Conservation (phyloP, 768 basidiomycete species). For the Pulveroboletus ravenelii region DNA sequence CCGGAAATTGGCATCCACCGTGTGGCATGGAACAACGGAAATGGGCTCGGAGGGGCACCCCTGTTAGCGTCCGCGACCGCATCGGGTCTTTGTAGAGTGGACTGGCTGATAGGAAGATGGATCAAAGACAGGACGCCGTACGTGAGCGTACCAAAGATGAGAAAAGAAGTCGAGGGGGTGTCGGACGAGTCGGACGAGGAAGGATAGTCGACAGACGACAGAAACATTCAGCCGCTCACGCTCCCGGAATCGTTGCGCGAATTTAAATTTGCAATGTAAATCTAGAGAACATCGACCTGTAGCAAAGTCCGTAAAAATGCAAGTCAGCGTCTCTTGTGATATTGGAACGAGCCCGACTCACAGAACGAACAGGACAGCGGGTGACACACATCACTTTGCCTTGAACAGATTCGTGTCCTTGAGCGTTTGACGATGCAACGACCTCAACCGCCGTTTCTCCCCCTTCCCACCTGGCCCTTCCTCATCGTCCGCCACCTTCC, state of each 20-base stretch:
- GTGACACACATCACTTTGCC: slow-evolving; percentile 47
- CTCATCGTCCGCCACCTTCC: slow-evolving; percentile 42
- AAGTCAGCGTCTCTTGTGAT: not conserved
- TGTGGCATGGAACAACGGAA: slow-evolving; percentile 75
- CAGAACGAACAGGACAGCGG: too few relatives aligned
- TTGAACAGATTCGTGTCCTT: slow-evolving; percentile 85
- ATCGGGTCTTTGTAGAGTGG: slow-evolving; percentile 82
- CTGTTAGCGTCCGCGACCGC: slow-evolving; percentile 77
- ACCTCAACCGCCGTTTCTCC: slow-evolving; percentile 51
- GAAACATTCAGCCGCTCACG: not conserved
- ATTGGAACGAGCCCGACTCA: not conserved
- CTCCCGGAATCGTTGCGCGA: too few relatives aligned
- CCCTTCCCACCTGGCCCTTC: slow-evolving; percentile 72
- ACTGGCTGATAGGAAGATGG: slow-evolving; percentile 77
- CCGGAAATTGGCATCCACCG: slow-evolving; percentile 72
- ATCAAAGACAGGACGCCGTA: slow-evolving; percentile 63
- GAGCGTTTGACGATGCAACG: slow-evolving; percentile 62
- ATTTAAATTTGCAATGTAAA: not conserved
- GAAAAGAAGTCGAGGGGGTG: slow-evolving; percentile 48
- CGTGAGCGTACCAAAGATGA: slow-evolving; percentile 53
- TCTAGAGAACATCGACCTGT: not conserved
- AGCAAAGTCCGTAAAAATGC: not conserved
- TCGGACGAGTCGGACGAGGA: slow-evolving; percentile 36
- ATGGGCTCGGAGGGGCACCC: slow-evolving; percentile 54
- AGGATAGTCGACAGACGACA: not conserved